These are phyloP conservation scores for Kwoniella sp. DNA, from an alignment of 768 basidiomycete species.

Conservation along the genomic window DNA sequence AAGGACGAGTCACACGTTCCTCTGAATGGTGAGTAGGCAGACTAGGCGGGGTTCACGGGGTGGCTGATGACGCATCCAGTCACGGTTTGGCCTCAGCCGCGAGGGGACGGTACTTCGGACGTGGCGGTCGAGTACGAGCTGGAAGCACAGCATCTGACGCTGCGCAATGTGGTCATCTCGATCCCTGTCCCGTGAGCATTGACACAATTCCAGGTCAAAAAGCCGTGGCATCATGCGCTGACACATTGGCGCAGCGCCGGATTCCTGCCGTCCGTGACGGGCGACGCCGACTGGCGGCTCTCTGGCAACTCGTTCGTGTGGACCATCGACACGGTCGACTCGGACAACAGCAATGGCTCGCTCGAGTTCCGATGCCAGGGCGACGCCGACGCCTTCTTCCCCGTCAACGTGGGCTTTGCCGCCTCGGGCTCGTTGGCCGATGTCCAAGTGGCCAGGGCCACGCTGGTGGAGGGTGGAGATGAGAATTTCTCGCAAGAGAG, in stretches of 20 bases:
- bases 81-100: constrained; percentile 93
- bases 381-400: constrained; percentile 88
- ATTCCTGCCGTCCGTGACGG: constrained; percentile 37
- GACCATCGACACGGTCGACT: constrained; percentile 67
- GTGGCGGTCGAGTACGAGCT: constrained; percentile 97
- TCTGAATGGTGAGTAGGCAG: constrained; percentile 67
- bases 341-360: constrained; percentile 64
- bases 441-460: constrained; percentile 58
- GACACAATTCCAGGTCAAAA: constrained; percentile 80
- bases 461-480: constrained; percentile 56
- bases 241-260: constrained; percentile 11
- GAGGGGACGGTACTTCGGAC: constrained; percentile 85
- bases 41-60: background rate
- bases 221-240: constrained; percentile 45
- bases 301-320: constrained; percentile 78
- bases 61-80: constrained; percentile 55
- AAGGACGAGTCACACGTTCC: constrained; percentile 90
- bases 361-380: constrained; percentile 85
- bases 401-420: constrained; percentile 76
- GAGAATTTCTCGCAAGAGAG: constrained; percentile 59
- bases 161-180: constrained; percentile 80
- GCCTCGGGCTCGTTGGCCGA: constrained; percentile 77
- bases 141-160: constrained; percentile 71
- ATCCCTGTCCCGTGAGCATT: constrained; percentile 83
- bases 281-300: constrained; percentile 63